A percentile compares a stretch with the other conserved stretches of the same genome.
Conservation (phyloP, 352 stramenopile genomes). For the Globisporangium lucens region DNA sequence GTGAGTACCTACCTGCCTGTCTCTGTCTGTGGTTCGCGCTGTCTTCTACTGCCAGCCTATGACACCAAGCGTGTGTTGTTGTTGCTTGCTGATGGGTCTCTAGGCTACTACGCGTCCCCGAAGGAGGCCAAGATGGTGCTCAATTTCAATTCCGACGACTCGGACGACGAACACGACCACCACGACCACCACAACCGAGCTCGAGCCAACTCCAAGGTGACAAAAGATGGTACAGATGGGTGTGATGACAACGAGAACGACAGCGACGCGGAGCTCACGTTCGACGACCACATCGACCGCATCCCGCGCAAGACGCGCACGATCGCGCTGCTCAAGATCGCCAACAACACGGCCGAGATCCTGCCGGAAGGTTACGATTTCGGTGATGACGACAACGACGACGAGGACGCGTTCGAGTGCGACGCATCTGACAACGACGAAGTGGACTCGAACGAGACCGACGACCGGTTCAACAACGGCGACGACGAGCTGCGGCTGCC, state of each 20-base stretch:
- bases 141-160: conserved; percentile 43
- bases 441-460: conserved; percentile 17
- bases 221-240: not conserved
- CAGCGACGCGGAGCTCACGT: conserved; percentile 22
- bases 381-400: conserved; percentile 24
- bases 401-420: conserved; percentile 18
- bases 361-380: conserved; percentile 44
- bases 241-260: conserved; percentile 12
- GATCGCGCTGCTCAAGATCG: conserved; percentile 66
- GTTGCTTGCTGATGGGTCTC: not conserved
- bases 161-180: conserved; percentile 20
- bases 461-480: conserved; percentile 4
- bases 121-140: conserved; percentile 46
- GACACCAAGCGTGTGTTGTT: not conserved
- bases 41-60: not conserved
- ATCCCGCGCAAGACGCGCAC: conserved; percentile 63
- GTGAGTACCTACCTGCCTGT: conserved; percentile 4
- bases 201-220: not conserved
- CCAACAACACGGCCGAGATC: conserved; percentile 66
- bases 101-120: conserved; percentile 46
- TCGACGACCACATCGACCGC: conserved; percentile 70
- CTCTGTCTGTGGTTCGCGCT: not conserved
- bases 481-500: not conserved
- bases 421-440: conserved; percentile 11
- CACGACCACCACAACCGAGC: not conserved